Evolutionary conservation across 345 rosid genomes (phyloP).

Genomic region (Iberis pinnata): DNA sequence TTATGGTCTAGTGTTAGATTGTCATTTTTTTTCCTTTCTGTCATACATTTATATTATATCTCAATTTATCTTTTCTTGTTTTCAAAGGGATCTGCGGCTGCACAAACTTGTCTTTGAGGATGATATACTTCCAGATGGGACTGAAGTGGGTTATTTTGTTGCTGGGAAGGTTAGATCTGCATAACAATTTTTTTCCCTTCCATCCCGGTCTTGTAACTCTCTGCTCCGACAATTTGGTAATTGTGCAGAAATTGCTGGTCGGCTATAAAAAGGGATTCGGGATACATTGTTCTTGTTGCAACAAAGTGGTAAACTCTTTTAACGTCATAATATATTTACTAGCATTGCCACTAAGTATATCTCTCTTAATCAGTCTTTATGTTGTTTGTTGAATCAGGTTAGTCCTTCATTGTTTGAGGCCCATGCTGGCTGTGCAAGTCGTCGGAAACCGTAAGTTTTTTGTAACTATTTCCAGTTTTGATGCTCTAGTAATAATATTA

Average conservation of each 20-base stretch:
- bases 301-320: slow-evolving; percentile 48
- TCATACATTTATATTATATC: slow-evolving; percentile 15
- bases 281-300: slow-evolving; percentile 80
- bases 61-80: slow-evolving; percentile 13
- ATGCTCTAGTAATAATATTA: background rate
- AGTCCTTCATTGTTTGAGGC: slow-evolving; percentile 93
- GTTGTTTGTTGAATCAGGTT: slow-evolving; percentile 43
- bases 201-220: background rate
- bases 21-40: background rate
- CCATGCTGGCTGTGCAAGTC: slow-evolving; percentile 92
- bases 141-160: slow-evolving; percentile 77
- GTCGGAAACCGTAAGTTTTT: slow-evolving; percentile 85
- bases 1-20: slow-evolving; percentile 3
- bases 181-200: background rate
- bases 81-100: slow-evolving; percentile 67
- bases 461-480: background rate
- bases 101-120: slow-evolving; percentile 88
- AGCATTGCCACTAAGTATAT: background rate
- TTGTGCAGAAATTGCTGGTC: slow-evolving; percentile 66
- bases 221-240: slow-evolving; percentile 24
- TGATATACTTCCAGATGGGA: slow-evolving; percentile 75
- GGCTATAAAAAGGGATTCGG: slow-evolving; percentile 82
- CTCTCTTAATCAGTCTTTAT: slow-evolving; percentile 18
- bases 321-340: slow-evolving; percentile 15
- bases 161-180: slow-evolving; percentile 60